Evolutionary conservation across 2,329 filamentous ascomycete genomes (phyloP).

Genomic region (Fusarium poae): DNA sequence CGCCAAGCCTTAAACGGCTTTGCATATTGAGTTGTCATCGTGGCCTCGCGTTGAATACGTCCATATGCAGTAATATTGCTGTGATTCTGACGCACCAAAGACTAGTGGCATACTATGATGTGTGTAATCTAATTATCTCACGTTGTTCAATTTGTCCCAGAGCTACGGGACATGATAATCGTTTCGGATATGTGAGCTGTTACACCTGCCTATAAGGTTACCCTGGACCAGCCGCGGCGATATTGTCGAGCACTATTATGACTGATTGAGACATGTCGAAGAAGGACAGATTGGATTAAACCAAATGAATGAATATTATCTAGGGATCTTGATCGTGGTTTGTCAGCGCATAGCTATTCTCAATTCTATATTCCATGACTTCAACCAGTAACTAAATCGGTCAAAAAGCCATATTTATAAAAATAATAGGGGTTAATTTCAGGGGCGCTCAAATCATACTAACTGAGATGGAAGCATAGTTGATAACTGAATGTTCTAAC

Average conservation of each 20-base stretch:
- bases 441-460: background rate
- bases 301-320: no score
- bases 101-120: background rate
- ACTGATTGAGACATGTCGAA: background rate
- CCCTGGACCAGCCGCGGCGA: background rate
- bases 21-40: background rate
- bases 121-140: background rate
- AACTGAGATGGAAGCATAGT: fast-evolving
- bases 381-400: background rate
- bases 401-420: background rate
- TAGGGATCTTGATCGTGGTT: no score
- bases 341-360: background rate
- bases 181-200: background rate
- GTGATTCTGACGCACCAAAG: slow-evolving; percentile 27
- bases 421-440: background rate
- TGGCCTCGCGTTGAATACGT: slow-evolving; percentile 3
- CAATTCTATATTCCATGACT: background rate
- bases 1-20: slow-evolving; percentile 32
- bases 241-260: background rate
- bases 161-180: background rate
- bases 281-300: background rate
- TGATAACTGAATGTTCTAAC: no score
- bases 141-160: slow-evolving; percentile 1
- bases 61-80: slow-evolving; percentile 20
- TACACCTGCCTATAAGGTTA: background rate